Conservation (phyloP, 805 yeast genomes). For the Candida loeiensis region DNA sequence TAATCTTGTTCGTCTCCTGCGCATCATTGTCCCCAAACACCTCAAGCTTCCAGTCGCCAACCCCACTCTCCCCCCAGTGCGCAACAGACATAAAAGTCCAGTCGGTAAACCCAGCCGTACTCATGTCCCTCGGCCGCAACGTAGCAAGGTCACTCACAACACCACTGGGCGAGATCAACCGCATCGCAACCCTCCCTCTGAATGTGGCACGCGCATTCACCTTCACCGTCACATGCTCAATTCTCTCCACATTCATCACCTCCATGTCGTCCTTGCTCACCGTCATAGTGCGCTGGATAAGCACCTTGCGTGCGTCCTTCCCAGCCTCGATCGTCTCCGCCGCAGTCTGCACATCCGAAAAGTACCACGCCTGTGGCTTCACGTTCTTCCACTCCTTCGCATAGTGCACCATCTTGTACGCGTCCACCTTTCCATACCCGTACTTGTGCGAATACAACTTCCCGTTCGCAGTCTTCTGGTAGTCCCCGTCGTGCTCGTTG, state of each 20-base stretch:
- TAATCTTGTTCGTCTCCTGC: constrained; percentile 28
- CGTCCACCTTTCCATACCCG: constrained; percentile 92
- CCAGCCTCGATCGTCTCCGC: constrained; percentile 15
- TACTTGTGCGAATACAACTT: constrained; percentile 76
- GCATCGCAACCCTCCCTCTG: constrained; percentile 69
- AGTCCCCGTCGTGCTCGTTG: constrained; percentile 62
- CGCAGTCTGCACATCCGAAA: constrained; percentile 42
- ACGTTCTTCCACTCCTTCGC: constrained; percentile 79
- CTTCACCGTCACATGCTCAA: constrained; percentile 85
- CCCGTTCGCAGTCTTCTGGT: constrained; percentile 69
- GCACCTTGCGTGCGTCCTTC: constrained; percentile 8
- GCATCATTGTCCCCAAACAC: constrained; percentile 44
- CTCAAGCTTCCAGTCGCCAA: constrained; percentile 78
- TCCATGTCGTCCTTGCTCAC: constrained; percentile 49
- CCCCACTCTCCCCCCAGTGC: constrained; percentile 87
- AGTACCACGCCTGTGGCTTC: constrained; percentile 88
- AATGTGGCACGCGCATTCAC: constrained; percentile 61
- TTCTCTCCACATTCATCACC: constrained; percentile 56
- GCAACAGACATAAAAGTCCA: constrained; percentile 99
- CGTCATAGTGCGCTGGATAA: constrained; percentile 28
- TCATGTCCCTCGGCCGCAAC: constrained; percentile 55
- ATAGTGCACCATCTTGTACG: constrained; percentile 63
- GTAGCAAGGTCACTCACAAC: constrained; percentile 70
- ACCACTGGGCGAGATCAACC: constrained; percentile 72
- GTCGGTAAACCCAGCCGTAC: constrained; percentile 56